phyloP scores from a whole-genome alignment of 768 basidiomycete species.

The Auricularia heimuer region DNA sequence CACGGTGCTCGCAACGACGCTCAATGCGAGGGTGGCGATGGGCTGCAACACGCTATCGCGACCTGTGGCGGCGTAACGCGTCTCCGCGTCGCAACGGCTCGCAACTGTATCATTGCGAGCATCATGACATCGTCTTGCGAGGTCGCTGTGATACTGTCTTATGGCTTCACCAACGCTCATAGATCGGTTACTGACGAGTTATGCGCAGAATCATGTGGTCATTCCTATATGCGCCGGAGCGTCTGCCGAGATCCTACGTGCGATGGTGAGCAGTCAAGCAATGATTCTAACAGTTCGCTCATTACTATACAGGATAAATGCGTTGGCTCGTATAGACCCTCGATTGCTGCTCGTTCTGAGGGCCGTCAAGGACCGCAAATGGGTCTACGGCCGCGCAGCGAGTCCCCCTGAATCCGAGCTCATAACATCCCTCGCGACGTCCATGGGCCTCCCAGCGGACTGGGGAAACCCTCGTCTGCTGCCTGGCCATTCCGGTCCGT shows the following conservation, averaged over 20 bases:
- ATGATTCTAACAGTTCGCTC: background rate
- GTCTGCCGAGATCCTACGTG: conserved; percentile 54
- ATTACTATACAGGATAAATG: conserved; percentile 40
- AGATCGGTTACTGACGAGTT: background rate
- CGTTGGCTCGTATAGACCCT: conserved; percentile 56
- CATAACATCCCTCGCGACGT: conserved; percentile 36
- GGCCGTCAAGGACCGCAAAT: conserved; percentile 41
- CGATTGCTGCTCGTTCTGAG: conserved; percentile 48
- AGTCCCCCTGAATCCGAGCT: conserved; percentile 27
- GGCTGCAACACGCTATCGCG: too few relatives aligned
- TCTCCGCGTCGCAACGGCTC: too few relatives aligned
- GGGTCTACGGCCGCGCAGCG: conserved; percentile 48
- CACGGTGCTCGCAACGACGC: conserved; percentile 1
- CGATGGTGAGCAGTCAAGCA: conserved; percentile 34
- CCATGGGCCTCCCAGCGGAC: conserved; percentile 46
- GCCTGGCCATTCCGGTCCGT: conserved; percentile 51
- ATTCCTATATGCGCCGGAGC: conserved; percentile 67
- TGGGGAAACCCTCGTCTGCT: conserved; percentile 56
- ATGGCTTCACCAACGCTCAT: background rate
- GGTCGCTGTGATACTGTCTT: too few relatives aligned
- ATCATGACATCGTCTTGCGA: too few relatives aligned
- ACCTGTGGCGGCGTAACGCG: too few relatives aligned
- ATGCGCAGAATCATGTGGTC: conserved; percentile 75
- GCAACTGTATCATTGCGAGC: too few relatives aligned
- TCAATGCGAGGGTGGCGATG: too few relatives aligned